phyloP scores from a whole-genome alignment of 225 moss, liverwort and hornwort species.

The Sphagnum tenellum region DNA sequence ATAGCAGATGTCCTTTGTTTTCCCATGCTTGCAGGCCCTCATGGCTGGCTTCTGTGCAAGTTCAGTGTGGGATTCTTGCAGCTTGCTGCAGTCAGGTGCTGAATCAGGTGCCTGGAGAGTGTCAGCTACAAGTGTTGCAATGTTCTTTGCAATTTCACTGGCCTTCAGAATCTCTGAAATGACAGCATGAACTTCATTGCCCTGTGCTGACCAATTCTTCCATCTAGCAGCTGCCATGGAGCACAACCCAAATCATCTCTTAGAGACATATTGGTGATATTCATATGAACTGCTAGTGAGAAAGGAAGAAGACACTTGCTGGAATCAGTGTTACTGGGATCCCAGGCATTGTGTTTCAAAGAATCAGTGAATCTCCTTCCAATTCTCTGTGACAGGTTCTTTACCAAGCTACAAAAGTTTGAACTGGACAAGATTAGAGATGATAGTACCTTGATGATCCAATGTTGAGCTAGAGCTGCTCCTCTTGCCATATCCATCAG shows the following conservation, averaged over 20 bases:
- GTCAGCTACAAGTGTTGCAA: conserved; percentile 28
- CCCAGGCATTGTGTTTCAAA: conserved; percentile 8
- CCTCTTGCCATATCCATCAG: too few relatives aligned
- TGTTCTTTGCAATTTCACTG: conserved; percentile 60
- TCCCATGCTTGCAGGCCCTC: too few relatives aligned
- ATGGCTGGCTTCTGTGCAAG: too few relatives aligned
- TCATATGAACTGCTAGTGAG: background rate
- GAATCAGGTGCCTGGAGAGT: background rate
- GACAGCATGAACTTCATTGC: conserved; percentile 61
- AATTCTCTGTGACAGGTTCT: too few relatives aligned
- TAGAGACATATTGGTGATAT: background rate
- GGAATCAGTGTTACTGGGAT: conserved; percentile 1
- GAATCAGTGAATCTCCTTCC: background rate
- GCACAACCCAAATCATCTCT: background rate
- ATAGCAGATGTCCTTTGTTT: too few relatives aligned
- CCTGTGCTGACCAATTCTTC: conserved; percentile 71
- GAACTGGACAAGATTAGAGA: too few relatives aligned
- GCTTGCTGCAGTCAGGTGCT: too few relatives aligned
- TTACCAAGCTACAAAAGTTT: too few relatives aligned
- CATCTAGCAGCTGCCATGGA: conserved; percentile 16
- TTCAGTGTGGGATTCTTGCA: too few relatives aligned
- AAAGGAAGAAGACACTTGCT: background rate
- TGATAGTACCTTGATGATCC: too few relatives aligned
- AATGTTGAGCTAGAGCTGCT: too few relatives aligned
- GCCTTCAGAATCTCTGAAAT: conserved; percentile 65